Conservation (phyloP, 2,329 filamentous ascomycete species). For the Ascochyta viciae-villosae region DNA sequence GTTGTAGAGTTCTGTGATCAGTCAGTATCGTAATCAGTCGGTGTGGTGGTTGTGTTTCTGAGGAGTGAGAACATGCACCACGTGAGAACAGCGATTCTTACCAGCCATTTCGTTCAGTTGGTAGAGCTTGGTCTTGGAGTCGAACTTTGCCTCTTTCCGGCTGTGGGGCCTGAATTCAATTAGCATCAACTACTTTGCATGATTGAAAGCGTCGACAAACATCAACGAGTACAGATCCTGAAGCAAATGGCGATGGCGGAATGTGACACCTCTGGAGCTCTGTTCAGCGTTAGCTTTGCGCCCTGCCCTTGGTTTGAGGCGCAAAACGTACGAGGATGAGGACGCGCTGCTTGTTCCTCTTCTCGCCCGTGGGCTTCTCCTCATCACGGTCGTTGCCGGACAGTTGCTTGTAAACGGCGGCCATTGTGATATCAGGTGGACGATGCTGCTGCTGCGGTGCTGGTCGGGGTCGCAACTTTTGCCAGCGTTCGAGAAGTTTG, state of each 20-base stretch:
- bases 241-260: slow-evolving; percentile 91
- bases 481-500: slow-evolving; percentile 36
- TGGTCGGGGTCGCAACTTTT: slow-evolving; percentile 18
- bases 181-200: not conserved
- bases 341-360: slow-evolving; percentile 66
- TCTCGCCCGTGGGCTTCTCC: slow-evolving; percentile 42
- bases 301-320: slow-evolving; percentile 1
- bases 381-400: slow-evolving; percentile 51
- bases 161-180: slow-evolving; percentile 69
- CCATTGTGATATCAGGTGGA: slow-evolving; percentile 51
- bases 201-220: slow-evolving; percentile 15
- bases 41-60: slow-evolving; percentile 70
- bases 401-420: slow-evolving; percentile 64
- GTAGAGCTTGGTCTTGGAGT: slow-evolving; percentile 86
- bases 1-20: slow-evolving; percentile 73
- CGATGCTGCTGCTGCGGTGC: slow-evolving; percentile 19
- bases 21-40: slow-evolving; percentile 16
- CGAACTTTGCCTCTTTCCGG: slow-evolving; percentile 94
- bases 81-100: slow-evolving; percentile 20
- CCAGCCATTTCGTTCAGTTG: slow-evolving; percentile 52
- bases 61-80: not conserved
- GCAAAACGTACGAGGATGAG: slow-evolving; percentile 68
- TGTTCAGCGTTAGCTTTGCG: slow-evolving; percentile 28
- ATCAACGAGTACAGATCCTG: slow-evolving; percentile 88
- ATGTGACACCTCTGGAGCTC: slow-evolving; percentile 90